Base-by-base conservation (phyloP, 2,329 filamentous ascomycete genomes). In the Xylariaceae sp. region DNA sequence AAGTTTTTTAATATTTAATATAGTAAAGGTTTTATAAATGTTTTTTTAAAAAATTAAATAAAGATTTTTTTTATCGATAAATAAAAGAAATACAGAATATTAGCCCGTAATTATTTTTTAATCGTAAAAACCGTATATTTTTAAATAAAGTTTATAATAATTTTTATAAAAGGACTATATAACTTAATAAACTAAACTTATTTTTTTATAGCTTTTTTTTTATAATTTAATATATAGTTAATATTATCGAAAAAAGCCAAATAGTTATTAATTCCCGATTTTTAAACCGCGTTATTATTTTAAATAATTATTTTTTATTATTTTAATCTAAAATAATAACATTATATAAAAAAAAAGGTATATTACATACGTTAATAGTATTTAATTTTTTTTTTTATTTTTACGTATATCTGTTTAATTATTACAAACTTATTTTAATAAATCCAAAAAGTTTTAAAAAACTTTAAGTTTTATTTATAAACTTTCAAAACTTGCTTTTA, bases 301-400 rank as follows among this genome's bases (percentile, higher is more conserved):
- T 36, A 10, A 36, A 36, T 36, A 36, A 36, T 36, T 36, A 36
- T 36, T 36, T 36, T 36, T 36, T 36, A 36, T 14, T 36, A 36
- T 36, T 36, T 36, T 36, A 36, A 36, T 10, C 14, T 10, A 36
- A 22, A 22, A 40, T 6, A 11, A 47, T 17, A 14, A 39, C 41
- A 40, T 47, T 36, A 10, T 36, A 10, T 36, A 36, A 39, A 47
- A 47, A 13, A n/a, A 47, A 41, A 38, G 5, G 3, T 47, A 40
- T 47, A 40, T 40, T 31, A 47, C 13, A 19, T 22, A 39, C 16
- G 13, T 47, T 40, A 47, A 47, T 19, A 16, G 14, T 9, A 41
- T 13, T 40, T 9, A 18, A 16, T n/a, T 47, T 40, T 47, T 47
- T 47, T 41, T 46, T 36, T 17, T 40, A 47, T 33, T 47, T 47